A percentile compares a stretch with the other conserved stretches of the same genome.
phyloP scores from a whole-genome alignment of 78 protist genomes.

The Chrysochromulina parva region DNA sequence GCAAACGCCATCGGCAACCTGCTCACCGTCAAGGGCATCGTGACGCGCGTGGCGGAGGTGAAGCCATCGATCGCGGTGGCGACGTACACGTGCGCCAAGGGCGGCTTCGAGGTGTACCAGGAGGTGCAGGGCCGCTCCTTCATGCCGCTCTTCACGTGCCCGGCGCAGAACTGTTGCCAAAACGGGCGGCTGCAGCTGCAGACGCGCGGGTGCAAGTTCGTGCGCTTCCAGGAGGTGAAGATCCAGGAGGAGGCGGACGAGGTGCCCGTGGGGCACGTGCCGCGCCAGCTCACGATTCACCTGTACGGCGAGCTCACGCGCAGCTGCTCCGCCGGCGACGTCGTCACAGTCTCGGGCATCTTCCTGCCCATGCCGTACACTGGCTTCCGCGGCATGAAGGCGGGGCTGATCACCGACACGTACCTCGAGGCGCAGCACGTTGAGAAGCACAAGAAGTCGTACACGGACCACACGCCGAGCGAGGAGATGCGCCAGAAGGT shows the following conservation, averaged over 20 bases:
- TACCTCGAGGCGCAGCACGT: slow-evolving; percentile 78
- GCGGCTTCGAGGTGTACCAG: slow-evolving; percentile 91
- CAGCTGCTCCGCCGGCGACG: slow-evolving; percentile 88
- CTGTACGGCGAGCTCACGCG: slow-evolving; percentile 88
- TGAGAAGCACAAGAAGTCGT: slow-evolving; percentile 70
- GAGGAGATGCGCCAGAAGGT: neutral
- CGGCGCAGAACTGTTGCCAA: neutral
- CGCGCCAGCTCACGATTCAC: slow-evolving; percentile 91
- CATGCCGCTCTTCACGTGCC: slow-evolving; percentile 60
- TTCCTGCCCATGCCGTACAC: slow-evolving; percentile 72
- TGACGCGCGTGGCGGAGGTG: slow-evolving; percentile 91
- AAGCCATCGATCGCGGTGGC: slow-evolving; percentile 89
- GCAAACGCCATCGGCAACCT: slow-evolving; percentile 43
- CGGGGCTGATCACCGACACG: slow-evolving; percentile 88
- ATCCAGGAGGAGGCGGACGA: slow-evolving; percentile 91
- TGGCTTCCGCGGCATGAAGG: slow-evolving; percentile 59
- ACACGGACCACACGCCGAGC: slow-evolving; percentile 40
- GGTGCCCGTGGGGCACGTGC: slow-evolving; percentile 95
- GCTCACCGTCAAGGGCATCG: slow-evolving; percentile 77
- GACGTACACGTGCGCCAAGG: slow-evolving; percentile 94
- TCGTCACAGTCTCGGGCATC: slow-evolving; percentile 53
- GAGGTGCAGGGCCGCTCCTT: slow-evolving; percentile 46
- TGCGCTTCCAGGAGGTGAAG: slow-evolving; percentile 91
- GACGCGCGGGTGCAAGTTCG: slow-evolving; percentile 95
- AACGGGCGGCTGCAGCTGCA: slow-evolving; percentile 72